phyloP scores from a whole-genome alignment of 495 filamentous ascomycete genomes.

The Neurospora sp. region DNA sequence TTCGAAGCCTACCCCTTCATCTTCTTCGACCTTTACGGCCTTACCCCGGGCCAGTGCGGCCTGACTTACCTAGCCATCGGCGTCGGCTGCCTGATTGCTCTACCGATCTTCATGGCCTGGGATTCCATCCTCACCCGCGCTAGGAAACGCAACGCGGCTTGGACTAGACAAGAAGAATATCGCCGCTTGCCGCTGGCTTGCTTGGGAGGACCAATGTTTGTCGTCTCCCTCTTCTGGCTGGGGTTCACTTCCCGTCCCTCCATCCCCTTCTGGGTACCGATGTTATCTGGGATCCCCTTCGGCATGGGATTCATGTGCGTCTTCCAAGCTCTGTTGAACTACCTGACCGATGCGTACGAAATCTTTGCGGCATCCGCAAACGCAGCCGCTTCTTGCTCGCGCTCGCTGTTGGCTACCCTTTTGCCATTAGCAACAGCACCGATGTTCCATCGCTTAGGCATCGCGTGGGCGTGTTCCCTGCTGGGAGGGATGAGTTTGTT shows the following conservation, averaged over 20 bases:
- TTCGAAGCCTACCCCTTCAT: conserved; percentile 61
- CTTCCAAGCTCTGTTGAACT: conserved; percentile 53
- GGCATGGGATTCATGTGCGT: conserved; percentile 52
- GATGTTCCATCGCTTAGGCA: conserved; percentile 29
- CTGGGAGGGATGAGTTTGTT: conserved; percentile 28
- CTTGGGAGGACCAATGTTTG: conserved; percentile 53
- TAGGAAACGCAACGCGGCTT: conserved; percentile 12
- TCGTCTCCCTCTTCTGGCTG: conserved; percentile 59
- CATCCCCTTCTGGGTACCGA: conserved; percentile 55
- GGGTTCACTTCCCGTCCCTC: conserved; percentile 50
- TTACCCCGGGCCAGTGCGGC: conserved; percentile 34
- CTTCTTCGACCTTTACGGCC: conserved; percentile 39
- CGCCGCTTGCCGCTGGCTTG: conserved; percentile 59
- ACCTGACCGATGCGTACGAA: conserved; percentile 67
- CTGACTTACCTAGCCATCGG: conserved; percentile 39
- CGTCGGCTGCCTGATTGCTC: conserved; percentile 33
- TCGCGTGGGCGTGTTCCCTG: conserved; percentile 27
- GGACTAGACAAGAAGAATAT: conserved; percentile 44
- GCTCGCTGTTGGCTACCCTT: conserved; percentile 53
- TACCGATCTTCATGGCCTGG: conserved; percentile 43
- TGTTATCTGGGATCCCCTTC: conserved; percentile 55
- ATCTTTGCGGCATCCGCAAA: conserved; percentile 63
- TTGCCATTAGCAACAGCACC: conserved; percentile 39
- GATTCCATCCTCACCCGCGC: conserved; percentile 22
- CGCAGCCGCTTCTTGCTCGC: conserved; percentile 50